Percentiles rank a stretch among this genome's conserved stretches.
Conservation (phyloP, 345 rosid genomes). For the Brassica rapa region DNA sequence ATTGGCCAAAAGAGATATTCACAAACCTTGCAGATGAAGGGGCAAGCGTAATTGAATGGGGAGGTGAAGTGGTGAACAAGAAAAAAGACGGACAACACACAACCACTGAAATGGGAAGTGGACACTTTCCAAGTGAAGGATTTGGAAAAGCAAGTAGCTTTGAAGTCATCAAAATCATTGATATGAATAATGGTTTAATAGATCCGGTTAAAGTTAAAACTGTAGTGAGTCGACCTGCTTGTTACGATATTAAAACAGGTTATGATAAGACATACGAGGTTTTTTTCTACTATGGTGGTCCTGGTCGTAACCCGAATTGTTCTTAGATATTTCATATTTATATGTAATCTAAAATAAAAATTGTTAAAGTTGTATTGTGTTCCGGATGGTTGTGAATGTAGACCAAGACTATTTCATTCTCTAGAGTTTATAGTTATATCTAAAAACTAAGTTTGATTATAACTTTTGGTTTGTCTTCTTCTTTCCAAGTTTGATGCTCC, state of each 20-base stretch:
- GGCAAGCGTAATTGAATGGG: not conserved
- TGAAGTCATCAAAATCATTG: not conserved
- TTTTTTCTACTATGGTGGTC: not conserved
- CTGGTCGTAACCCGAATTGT: not conserved
- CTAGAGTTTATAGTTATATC: not conserved
- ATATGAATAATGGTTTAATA: not conserved
- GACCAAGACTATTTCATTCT: not conserved
- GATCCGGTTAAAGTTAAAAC: not conserved
- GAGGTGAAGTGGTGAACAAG: not conserved
- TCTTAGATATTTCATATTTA: not conserved
- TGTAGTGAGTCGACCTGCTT: not conserved
- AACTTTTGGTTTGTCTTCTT: not conserved
- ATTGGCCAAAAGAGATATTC: not conserved
- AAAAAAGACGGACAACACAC: not conserved
- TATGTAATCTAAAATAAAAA: not conserved
- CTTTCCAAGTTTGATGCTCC: not conserved
- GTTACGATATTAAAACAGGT: not conserved
- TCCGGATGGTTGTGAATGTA: not conserved
- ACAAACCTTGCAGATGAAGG: not conserved
- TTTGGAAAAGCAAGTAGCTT: conserved; percentile 2
- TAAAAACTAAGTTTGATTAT: not conserved
- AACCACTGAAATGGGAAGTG: conserved; percentile 9
- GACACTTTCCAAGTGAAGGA: conserved; percentile 1
- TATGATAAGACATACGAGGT: not conserved
- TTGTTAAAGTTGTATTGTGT: not conserved